Evolutionary conservation across 768 basidiomycete genomes (phyloP).

Genomic region (Leucogyrophana mollusca): DNA sequence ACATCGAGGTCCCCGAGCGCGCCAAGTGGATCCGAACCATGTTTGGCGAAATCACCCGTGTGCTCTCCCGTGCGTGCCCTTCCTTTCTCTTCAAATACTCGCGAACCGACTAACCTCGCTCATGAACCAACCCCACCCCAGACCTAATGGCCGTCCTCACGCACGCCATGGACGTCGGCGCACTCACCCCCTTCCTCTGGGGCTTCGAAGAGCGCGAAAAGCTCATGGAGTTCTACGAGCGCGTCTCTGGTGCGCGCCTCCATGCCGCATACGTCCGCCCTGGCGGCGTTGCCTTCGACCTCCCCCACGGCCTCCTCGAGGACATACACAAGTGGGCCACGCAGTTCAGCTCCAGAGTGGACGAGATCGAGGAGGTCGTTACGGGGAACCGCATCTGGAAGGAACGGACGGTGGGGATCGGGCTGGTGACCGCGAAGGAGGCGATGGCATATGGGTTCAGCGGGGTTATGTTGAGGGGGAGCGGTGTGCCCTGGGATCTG

Average conservation of each 20-base stretch:
- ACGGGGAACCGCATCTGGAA: conserved; percentile 99
- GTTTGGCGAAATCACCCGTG: conserved; percentile 95
- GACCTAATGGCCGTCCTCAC: conserved; percentile 97
- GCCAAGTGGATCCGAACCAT: conserved; percentile 98
- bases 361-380: conserved; percentile 98
- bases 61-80: conserved; percentile 77
- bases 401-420: conserved; percentile 87
- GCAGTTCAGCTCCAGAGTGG: conserved; percentile 85
- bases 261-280: conserved; percentile 98
- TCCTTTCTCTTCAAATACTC: conserved; percentile 1
- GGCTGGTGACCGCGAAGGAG: conserved; percentile 87
- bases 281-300: conserved; percentile 95
- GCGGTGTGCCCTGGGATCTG: conserved; percentile 93
- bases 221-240: conserved; percentile 99
- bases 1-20: conserved; percentile 94
- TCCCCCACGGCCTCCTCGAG: conserved; percentile 97
- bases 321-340: conserved; percentile 99
- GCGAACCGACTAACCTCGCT: not conserved
- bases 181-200: conserved; percentile 98
- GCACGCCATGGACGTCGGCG: conserved; percentile 97
- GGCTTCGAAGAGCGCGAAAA: conserved; percentile 99
- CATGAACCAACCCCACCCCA: conserved; percentile 21
- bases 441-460: conserved; percentile 92
- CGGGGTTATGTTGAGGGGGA: conserved; percentile 95
- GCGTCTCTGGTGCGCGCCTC: conserved; percentile 95